Conservation (phyloP, 2,329 filamentous ascomycete species). For the Penicillium sp. region DNA sequence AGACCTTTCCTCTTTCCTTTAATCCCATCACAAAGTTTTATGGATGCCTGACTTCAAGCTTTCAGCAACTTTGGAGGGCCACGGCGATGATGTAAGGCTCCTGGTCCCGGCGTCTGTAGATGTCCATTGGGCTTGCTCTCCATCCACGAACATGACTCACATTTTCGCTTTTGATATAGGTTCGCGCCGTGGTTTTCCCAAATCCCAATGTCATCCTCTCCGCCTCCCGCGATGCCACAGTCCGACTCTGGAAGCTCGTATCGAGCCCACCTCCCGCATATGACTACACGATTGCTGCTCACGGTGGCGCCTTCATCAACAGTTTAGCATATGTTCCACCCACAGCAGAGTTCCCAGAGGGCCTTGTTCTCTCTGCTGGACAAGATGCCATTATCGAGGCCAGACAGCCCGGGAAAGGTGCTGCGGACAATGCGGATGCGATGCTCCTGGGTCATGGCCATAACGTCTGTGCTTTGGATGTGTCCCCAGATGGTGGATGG, state of each 20-base stretch:
- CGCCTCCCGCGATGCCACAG: conserved; percentile 87
- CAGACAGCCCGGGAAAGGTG: conserved; percentile 66
- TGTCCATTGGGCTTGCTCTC: conserved; percentile 16
- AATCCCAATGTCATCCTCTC: conserved; percentile 73
- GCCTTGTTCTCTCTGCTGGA: conserved; percentile 82
- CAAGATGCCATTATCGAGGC: conserved; percentile 94
- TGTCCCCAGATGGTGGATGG: conserved; percentile 69
- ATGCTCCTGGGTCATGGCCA: conserved; percentile 82
- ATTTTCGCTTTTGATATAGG: conserved; percentile 61
- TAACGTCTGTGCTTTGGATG: conserved; percentile 86
- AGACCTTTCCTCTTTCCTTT: background rate
- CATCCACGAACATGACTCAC: conserved; percentile 49
- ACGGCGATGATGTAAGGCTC: conserved; percentile 83
- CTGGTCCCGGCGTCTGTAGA: conserved; percentile 15
- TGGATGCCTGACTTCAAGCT: conserved; percentile 86
- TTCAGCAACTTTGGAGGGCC: conserved; percentile 83
- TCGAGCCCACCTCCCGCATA: conserved; percentile 68
- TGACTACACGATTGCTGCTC: conserved; percentile 75
- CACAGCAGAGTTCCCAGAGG: conserved; percentile 68
- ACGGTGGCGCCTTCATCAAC: conserved; percentile 86
- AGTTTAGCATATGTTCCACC: conserved; percentile 75
- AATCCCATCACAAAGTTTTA: conserved; percentile 19
- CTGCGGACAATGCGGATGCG: conserved; percentile 78
- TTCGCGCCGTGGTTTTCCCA: conserved; percentile 82
- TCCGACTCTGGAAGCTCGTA: conserved; percentile 78